Base-by-base conservation (phyloP, 2,329 filamentous ascomycete species). In the Venturiaceae sp. region DNA sequence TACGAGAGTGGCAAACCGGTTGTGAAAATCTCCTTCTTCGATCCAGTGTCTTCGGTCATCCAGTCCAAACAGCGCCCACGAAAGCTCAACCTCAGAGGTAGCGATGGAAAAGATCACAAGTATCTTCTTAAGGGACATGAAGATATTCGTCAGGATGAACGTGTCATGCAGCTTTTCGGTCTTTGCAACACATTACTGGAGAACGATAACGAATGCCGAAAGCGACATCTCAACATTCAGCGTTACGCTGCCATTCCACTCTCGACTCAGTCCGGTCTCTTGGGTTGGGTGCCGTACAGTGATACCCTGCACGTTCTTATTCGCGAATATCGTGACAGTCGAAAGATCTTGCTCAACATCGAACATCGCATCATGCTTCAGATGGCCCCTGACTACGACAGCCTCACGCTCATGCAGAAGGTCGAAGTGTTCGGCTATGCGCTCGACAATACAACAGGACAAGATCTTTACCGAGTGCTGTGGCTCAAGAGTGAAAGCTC, bases 361-460 rank as follows among this genome's bases (percentile, higher is more conserved):
- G 94, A 99, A 75, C 94, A 99, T 70, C 88, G 95, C 46, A 99
- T 99, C 71, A 99, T 99, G 94, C 79, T 99, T 59, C 95, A 99
- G 72, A 99, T 99, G 94, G 94, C 94, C 26, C 95, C 94, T 0
- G 94, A 99, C 70, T 99, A 97, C 68, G 94, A 99, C 69, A 96
- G 96, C 67, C 84, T 99, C 52, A 97, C 95, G 0, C 82, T 99
- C 36, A 97, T 99, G 94, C 95, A 99, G 71, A 99, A 99, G 76
- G 95, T 99, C 0, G 95, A 99, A 72, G 94, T 99, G 11, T 99
- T 99, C 69, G 92, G 94, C 33, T 99, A 99, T 71, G 95, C 94
- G 4, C 85, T 99, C 61, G 95, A 99, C 75, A 99, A 99, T 71
- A 99, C 94, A 0, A 99, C 94, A 1, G 95, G 94, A 2, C 95